A percentile compares a stretch with the other conserved stretches of the same genome.
phyloP scores from a whole-genome alignment of 257 asterid genomes.

The Przewalskia tangutica region DNA sequence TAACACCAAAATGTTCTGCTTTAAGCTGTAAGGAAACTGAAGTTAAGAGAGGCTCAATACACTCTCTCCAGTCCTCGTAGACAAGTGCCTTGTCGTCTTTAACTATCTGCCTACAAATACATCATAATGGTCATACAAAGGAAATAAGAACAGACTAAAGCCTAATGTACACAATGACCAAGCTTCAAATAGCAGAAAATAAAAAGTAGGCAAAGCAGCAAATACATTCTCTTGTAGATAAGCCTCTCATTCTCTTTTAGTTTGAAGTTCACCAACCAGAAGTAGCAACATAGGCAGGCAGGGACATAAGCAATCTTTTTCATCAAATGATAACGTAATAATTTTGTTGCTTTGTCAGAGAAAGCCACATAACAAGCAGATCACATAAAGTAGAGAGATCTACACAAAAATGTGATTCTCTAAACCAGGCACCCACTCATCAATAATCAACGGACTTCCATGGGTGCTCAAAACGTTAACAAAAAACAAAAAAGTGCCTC shows the following conservation, averaged over 20 bases:
- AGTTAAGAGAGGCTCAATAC: conserved; percentile 51
- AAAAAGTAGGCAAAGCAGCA: background rate
- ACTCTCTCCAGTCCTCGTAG: conserved; percentile 76
- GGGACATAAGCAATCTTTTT: background rate
- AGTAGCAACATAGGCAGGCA: background rate
- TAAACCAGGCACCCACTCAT: background rate
- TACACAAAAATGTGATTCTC: background rate
- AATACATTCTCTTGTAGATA: background rate
- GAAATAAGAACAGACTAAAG: background rate
- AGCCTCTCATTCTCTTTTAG: background rate
- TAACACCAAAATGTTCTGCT: conserved; percentile 45
- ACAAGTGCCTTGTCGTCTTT: conserved; percentile 71
- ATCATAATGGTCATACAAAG: conserved; percentile 1
- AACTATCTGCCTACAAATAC: conserved; percentile 51
- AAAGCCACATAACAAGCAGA: background rate
- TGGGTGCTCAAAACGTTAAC: background rate
- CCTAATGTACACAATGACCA: background rate
- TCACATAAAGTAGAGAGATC: background rate
- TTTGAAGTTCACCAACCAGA: background rate
- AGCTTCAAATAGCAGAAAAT: background rate
- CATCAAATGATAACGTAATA: background rate
- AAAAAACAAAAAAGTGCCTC: background rate
- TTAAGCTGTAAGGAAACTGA: conserved; percentile 34
- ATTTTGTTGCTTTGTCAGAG: background rate
- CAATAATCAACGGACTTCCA: background rate